Evolutionary conservation across 371 early-diverging fungal genomes (phyloP).

Genomic region (Lichtheimia ramosa): DNA sequence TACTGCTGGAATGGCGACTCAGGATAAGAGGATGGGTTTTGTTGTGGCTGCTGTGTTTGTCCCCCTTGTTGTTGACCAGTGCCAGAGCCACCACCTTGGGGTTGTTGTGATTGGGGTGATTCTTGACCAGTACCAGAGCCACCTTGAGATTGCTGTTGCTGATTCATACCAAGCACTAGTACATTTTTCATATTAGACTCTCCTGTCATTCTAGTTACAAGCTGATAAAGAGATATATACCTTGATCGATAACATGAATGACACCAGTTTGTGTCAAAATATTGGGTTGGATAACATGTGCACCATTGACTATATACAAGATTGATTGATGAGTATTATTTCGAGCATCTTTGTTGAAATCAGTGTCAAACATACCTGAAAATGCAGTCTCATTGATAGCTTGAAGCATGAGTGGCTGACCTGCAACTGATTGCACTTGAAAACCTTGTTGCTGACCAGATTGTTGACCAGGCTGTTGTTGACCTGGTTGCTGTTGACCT

Average conservation of each 20-base stretch:
- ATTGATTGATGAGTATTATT: background rate
- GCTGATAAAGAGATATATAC: background rate
- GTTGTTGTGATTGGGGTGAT: too few species aligned
- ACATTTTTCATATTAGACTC: background rate
- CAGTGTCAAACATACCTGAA: conserved; percentile 4
- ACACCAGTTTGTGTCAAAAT: conserved; percentile 49
- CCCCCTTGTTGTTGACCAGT: too few species aligned
- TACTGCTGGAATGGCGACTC: too few species aligned
- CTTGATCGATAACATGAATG: conserved; percentile 42
- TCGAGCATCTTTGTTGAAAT: too few species aligned
- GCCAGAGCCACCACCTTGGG: too few species aligned
- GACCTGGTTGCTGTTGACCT: conserved; percentile 3
- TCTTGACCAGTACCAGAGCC: too few species aligned
- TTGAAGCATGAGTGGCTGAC: conserved; percentile 5
- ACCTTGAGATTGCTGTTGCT: background rate
- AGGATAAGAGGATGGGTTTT: too few species aligned
- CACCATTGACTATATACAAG: conserved; percentile 5
- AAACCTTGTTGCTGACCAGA: conserved; percentile 1
- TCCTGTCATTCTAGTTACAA: background rate
- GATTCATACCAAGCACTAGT: background rate
- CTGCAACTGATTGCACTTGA: conserved; percentile 5
- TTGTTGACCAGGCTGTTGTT: background rate
- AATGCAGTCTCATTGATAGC: conserved; percentile 8
- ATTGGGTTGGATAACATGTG: conserved; percentile 27
- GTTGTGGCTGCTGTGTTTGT: too few species aligned